Percentiles rank a stretch among this genome's conserved stretches.
phyloP scores from a whole-genome alignment of 495 filamentous ascomycete species.

The Amphirosellinia nigrospora region DNA sequence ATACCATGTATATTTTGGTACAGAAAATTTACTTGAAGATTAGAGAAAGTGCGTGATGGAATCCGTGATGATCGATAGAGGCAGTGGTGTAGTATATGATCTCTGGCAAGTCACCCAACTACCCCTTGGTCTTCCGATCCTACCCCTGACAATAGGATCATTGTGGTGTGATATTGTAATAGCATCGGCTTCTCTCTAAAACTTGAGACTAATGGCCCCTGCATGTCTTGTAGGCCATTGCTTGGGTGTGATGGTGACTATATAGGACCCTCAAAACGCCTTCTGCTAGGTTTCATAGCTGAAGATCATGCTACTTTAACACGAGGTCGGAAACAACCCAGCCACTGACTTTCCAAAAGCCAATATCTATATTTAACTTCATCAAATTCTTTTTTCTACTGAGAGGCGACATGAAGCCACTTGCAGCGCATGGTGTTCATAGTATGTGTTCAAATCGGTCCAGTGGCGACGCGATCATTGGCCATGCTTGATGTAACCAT shows the following conservation, averaged over 20 bases:
- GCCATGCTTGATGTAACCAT: background rate
- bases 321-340: background rate
- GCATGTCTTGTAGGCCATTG: background rate
- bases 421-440: background rate
- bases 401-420: background rate
- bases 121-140: background rate
- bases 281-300: background rate
- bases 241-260: background rate
- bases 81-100: background rate
- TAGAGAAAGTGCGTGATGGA: slow-evolving; percentile 3
- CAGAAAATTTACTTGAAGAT: background rate
- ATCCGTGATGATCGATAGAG: background rate
- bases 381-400: background rate
- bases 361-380: slow-evolving; percentile 15
- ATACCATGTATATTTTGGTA: background rate
- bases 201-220: background rate
- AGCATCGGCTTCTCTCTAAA: background rate
- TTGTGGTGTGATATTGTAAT: background rate
- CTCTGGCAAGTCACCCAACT: background rate
- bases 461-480: background rate
- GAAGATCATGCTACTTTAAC: background rate
- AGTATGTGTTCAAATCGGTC: background rate
- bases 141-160: background rate
- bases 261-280: background rate
- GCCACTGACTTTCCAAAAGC: background rate